A percentile compares a stretch with the other conserved stretches of the same genome.
Evolutionary conservation across 805 yeast genomes (phyloP).

Genomic region (Saturnispora besseyi): DNA sequence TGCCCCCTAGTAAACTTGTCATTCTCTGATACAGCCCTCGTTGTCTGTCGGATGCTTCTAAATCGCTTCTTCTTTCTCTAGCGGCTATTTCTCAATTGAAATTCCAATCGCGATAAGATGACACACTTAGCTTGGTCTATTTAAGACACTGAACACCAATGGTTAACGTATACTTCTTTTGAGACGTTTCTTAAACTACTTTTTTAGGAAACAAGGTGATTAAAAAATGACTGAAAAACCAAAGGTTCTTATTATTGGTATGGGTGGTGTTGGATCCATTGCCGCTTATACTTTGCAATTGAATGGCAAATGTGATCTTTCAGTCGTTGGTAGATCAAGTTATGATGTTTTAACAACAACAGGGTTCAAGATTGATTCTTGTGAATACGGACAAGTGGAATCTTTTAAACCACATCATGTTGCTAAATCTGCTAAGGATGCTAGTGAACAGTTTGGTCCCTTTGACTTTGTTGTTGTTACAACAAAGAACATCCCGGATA

Average conservation of each 20-base stretch:
- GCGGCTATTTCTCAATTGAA: slow-evolving; percentile 2
- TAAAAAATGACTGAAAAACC: slow-evolving; percentile 14
- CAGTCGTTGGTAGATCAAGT: slow-evolving; percentile 59
- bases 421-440: slow-evolving; percentile 37
- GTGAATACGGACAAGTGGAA: slow-evolving; percentile 49
- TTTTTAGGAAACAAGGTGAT: too few relatives aligned
- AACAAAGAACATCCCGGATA: slow-evolving; percentile 61
- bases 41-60: neutral
- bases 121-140: neutral
- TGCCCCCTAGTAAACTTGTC: too few relatives aligned
- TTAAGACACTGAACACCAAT: too few relatives aligned
- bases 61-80: neutral
- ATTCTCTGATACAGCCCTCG: neutral
- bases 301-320: slow-evolving; percentile 41
- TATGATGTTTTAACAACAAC: slow-evolving; percentile 40
- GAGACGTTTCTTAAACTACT: too few relatives aligned
- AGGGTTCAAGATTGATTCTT: slow-evolving; percentile 55
- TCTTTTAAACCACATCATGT: slow-evolving; percentile 45
- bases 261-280: slow-evolving; percentile 83
- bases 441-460: slow-evolving; percentile 30
- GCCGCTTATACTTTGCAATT: slow-evolving; percentile 54
- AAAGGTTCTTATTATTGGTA: slow-evolving; percentile 57
- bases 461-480: slow-evolving; percentile 52
- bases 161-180: neutral
- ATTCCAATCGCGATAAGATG: neutral